Evolutionary conservation across 208 protist species (phyloP), one percentile per base, ranked within the genome.

Genomic region (Trypanosomatidae sp.): DNA sequence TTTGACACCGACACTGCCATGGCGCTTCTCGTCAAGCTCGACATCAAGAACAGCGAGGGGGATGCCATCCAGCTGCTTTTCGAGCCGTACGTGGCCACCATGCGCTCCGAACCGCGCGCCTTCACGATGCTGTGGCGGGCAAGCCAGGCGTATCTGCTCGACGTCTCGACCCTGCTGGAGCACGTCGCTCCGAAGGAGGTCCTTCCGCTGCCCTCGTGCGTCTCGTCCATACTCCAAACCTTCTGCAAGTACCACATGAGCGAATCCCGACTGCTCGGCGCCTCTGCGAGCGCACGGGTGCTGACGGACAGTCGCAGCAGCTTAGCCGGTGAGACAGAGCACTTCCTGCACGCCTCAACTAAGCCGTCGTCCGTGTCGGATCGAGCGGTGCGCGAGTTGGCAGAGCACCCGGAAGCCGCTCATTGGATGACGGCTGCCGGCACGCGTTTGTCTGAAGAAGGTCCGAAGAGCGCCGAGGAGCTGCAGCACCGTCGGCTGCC

Each of bases 171-270:
- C 15, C 81, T 91, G 33, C 71, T 95, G 50, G 82, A 89, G 72
- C 85, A 82, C 30, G 52, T 86, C 46, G 66, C 77, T 7, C 82
- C 80, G 17, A 55, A 82, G 33, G 76, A 82, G 52, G 74, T 81
- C 12, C 79, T 90, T 6, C 80, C 88, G 4, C 66, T 93, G 47
- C 91, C 91, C 10, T 75, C 77, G 36, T 83, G 82, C 22, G 88
- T 93, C 43, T 78, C 85, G 30, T 77, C 82, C 12, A 56, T 93
- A 13, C 62, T 93, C 33, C 67, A 82, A 25, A 76, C 68, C 25
- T 95, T 91, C 75, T 93, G 88, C 77, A 80, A 85, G 44, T 95
- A 90, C 73, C 89, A 95, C 80, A 66, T 95, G 44, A 76, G 78
- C 65, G 83, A 83, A 59, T 58, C 74, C 19, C 74, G 84, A n/a